These are phyloP conservation scores for Penicillium sp. DNA, from an alignment of 2,329 filamentous ascomycete genomes.

Conservation along the genomic window DNA sequence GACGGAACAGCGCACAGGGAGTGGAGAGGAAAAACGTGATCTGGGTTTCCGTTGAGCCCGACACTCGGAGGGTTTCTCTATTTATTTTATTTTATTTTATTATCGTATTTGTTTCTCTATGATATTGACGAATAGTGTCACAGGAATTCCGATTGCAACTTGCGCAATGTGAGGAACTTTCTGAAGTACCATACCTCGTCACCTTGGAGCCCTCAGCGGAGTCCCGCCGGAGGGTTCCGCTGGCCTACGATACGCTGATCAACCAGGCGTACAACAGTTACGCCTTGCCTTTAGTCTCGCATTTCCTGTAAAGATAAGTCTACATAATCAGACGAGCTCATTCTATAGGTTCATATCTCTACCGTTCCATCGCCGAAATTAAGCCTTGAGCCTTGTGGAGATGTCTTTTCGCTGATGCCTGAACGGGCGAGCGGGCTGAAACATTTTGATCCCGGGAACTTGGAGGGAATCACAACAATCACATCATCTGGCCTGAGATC, in stretches of 20 bases:
- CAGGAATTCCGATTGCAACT: not conserved
- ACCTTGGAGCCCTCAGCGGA: constrained; percentile 13
- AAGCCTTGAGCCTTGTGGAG: constrained; percentile 19
- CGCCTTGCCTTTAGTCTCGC: not conserved
- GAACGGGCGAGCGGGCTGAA: constrained; percentile 4
- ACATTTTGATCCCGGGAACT: constrained; percentile 1
- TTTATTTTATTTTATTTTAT: not conserved
- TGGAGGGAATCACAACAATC: not conserved
- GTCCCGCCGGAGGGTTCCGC: constrained; percentile 23
- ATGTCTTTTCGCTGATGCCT: constrained; percentile 17
- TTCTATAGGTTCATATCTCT: not conserved
- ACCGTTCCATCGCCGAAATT: constrained; percentile 11
- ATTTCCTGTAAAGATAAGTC: not conserved
- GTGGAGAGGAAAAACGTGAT: constrained; percentile 15
- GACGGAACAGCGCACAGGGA: constrained; percentile 10
- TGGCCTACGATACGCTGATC: constrained; percentile 2
- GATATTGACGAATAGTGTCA: not conserved
- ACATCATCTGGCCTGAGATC: not conserved
- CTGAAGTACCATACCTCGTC: not conserved
- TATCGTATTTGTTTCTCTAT: not conserved
- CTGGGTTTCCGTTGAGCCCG: not conserved
- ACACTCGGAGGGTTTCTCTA: not conserved
- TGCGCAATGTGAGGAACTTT: not conserved
- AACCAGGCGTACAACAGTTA: not conserved
- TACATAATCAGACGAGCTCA: not conserved